phyloP scores from a whole-genome alignment of 306 rosid species.

The Vigna mungo region DNA sequence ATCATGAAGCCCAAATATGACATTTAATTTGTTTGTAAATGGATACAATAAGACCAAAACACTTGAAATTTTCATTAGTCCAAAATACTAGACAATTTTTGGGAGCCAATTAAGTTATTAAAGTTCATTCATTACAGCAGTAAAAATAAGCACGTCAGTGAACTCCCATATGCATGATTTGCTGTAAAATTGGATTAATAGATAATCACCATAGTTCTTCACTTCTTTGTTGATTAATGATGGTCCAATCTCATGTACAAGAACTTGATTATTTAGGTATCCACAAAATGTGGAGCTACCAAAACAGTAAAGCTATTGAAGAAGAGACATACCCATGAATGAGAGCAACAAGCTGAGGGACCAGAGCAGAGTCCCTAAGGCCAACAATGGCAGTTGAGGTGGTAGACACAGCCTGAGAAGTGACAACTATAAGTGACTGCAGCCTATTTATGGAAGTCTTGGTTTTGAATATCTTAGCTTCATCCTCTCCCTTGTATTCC shows the following conservation, averaged over 20 bases:
- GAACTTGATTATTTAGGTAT: conserved; percentile 29
- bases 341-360: conserved; percentile 93
- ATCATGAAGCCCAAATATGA: conserved; percentile 36
- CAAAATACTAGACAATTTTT: conserved; percentile 15
- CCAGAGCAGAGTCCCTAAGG: conserved; percentile 89
- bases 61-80: conserved; percentile 2
- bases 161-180: conserved; percentile 7
- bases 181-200: conserved; percentile 12
- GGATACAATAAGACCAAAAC: conserved; percentile 22
- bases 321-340: conserved; percentile 80
- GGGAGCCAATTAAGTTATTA: conserved; percentile 26
- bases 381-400: conserved; percentile 84
- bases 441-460: conserved; percentile 84
- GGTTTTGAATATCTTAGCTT: conserved; percentile 87
- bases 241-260: conserved; percentile 1
- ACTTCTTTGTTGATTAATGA: conserved; percentile 2
- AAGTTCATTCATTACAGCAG: conserved; percentile 30
- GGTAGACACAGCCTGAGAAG: conserved; percentile 96
- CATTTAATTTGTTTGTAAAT: conserved; percentile 34
- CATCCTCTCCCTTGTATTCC: conserved; percentile 95
- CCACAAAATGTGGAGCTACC: conserved; percentile 7
- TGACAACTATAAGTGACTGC: conserved; percentile 85
- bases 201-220: not conserved
- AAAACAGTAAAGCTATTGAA: conserved; percentile 33
- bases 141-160: not conserved